Evolutionary conservation across 495 filamentous ascomycete genomes (phyloP), one percentile per base, ranked within the genome.

Genomic region (Penicillium lagena): DNA sequence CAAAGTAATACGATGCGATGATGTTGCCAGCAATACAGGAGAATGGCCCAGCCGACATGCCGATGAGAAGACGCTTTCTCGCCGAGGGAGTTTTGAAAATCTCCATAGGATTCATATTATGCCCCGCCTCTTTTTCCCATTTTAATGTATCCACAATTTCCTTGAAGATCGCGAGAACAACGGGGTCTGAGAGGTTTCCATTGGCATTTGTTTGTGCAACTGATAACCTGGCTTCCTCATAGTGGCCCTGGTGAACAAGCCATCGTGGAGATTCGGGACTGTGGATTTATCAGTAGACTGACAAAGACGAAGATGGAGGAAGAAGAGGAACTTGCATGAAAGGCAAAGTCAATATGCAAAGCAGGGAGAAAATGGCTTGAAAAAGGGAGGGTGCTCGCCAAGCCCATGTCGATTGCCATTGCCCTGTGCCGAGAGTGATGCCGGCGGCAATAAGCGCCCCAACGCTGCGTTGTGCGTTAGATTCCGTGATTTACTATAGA

Each of bases 351-450:
- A 55, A 39, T 29, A 79, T 69, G 54, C 77, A 77, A 35, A 75
- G 54, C 15, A 78, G 0, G 2, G 73, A 78, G 40, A 76, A 76
- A 40, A 78, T 46, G 9, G 63, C 74, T 52, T 81, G 77, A 47
- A 79, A 54, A 3, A 79, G 56, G n/a, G 75, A 75, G 9, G 76
- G 76, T 8, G 74, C 52, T 39, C 77, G 63, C 77, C 77, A 81
- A 15, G 74, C 70, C 72, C 72, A 66, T 9, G 76, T 74, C 35
- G 58, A 72, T 36, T 62, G 45, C 62, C 69, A 62, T 43, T 66
- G 62, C 22, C 70, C 58, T 32, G 77, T 79, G 8, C 76, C 75
- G 29, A 76, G 68, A 9, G 70, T 68, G 35, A 79, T 50, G 36
- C 76, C 77, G 5, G 75, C 68, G 7, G 76, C 75, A 35, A 78